phyloP scores from a whole-genome alignment of 1,284 basidiomycete species.

The Pulchroboletus neoregius region DNA sequence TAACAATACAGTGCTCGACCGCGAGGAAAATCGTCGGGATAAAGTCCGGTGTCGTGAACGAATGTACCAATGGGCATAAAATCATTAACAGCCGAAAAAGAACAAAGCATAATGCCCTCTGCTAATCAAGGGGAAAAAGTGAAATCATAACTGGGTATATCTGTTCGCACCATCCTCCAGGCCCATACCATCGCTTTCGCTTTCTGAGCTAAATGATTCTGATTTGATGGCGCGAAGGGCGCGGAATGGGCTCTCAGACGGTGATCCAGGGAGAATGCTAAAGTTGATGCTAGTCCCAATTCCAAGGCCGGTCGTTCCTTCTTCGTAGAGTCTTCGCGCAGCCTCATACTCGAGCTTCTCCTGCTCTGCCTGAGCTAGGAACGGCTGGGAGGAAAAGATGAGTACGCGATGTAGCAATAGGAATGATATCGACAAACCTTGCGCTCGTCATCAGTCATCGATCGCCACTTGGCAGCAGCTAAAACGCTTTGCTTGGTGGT shows the following conservation, averaged over 20 bases:
- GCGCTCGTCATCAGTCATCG: conserved; percentile 87
- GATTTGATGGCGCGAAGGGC: conserved; percentile 55
- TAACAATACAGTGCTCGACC: conserved; percentile 40
- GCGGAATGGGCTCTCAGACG: conserved; percentile 41
- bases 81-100: conserved; percentile 8
- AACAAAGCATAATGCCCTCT: conserved; percentile 5
- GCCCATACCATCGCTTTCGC: conserved; percentile 59
- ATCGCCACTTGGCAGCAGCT: conserved; percentile 89
- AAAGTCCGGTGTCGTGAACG: conserved; percentile 35
- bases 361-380: conserved; percentile 85
- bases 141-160: conserved; percentile 28
- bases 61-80: conserved; percentile 21
- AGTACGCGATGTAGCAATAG: neutral
- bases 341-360: conserved; percentile 91
- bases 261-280: conserved; percentile 66
- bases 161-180: conserved; percentile 44
- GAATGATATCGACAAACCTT: conserved; percentile 53
- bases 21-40: conserved; percentile 20
- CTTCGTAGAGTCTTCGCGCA: conserved; percentile 77
- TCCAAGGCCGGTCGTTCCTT: conserved; percentile 66
- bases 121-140: conserved; percentile 4
- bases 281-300: conserved; percentile 72
- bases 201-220: conserved; percentile 51
- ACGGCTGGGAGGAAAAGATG: conserved; percentile 55
- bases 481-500: conserved; percentile 94